phyloP scores from a whole-genome alignment of 139 green algal genomes.

The Deuterostichococcus epilithicus region DNA sequence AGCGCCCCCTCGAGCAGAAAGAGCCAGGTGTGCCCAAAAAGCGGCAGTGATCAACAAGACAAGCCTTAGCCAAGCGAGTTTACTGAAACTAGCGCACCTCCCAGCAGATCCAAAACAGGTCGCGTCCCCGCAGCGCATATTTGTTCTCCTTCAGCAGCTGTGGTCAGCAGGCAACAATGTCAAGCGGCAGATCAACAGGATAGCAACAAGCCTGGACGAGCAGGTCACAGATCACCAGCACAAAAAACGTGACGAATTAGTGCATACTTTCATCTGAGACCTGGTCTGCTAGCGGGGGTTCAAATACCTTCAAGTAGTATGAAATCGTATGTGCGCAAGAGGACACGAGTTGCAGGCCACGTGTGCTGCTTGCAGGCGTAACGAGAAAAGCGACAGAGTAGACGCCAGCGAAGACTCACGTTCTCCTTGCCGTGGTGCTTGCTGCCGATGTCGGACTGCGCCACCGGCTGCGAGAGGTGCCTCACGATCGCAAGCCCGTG shows the following conservation, averaged over 20 bases:
- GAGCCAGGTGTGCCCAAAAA: too few relatives aligned
- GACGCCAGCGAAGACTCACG: background rate
- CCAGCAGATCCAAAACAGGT: conserved; percentile 26
- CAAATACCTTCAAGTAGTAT: too few relatives aligned
- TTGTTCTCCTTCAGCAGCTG: conserved; percentile 11
- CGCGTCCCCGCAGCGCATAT: conserved; percentile 7
- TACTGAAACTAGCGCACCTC: conserved; percentile 9
- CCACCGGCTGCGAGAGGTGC: background rate
- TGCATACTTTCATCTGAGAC: too few relatives aligned
- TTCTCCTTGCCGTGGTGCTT: conserved; percentile 2
- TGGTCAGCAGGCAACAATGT: background rate
- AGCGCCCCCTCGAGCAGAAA: background rate
- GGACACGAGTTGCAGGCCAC: too few relatives aligned
- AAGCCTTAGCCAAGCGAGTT: background rate
- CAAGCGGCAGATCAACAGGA: background rate
- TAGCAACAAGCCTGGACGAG: too few relatives aligned
- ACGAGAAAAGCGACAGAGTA: too few relatives aligned
- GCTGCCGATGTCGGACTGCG: background rate
- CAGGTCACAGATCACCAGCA: too few relatives aligned
- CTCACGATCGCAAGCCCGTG: background rate
- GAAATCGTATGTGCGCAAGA: too few relatives aligned
- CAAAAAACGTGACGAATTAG: too few relatives aligned
- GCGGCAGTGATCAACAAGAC: background rate
- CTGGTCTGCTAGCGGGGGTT: too few relatives aligned
- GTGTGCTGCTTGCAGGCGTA: too few relatives aligned